Conservation (phyloP, 176 grass and related monocot species). For the Zizania latifolia region DNA sequence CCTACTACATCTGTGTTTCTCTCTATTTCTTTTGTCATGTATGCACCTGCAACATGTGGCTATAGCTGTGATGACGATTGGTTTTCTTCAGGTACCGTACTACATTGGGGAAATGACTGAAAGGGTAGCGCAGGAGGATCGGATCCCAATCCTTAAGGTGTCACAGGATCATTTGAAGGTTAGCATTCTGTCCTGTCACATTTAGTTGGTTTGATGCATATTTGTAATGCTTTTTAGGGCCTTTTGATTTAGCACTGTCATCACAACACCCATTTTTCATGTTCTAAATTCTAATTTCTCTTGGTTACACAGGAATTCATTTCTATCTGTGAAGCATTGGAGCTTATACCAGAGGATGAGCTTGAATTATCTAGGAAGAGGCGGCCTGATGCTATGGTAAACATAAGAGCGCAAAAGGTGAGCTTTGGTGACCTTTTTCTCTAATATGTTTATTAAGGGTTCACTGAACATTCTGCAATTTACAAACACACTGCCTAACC, state of each 20-base stretch:
- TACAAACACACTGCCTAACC: not conserved
- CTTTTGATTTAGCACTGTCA: not conserved
- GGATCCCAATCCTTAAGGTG: constrained; percentile 45
- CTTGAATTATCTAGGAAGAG: constrained; percentile 41
- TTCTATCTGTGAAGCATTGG: constrained; percentile 67
- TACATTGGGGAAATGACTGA: constrained; percentile 80
- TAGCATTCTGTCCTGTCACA: not conserved
- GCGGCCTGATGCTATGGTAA: constrained; percentile 42
- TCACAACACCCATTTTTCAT: not conserved
- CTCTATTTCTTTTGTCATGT: not conserved
- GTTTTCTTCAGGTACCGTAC: constrained; percentile 55
- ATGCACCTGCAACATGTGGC: not conserved
- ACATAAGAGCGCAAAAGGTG: constrained; percentile 76
- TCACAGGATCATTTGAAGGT: constrained; percentile 88
- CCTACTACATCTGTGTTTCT: not conserved
- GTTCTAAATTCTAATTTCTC: not conserved
- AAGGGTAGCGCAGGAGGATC: constrained; percentile 54
- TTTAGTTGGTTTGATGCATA: not conserved
- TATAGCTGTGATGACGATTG: not conserved
- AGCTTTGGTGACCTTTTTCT: not conserved
- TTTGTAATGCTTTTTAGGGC: not conserved
- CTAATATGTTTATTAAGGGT: not conserved
- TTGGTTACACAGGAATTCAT: constrained; percentile 65
- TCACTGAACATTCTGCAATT: not conserved
- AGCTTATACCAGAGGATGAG: constrained; percentile 71